These are phyloP conservation scores for Ehretia macrophylla DNA, from an alignment of 257 asterid species.

Conservation along the genomic window DNA sequence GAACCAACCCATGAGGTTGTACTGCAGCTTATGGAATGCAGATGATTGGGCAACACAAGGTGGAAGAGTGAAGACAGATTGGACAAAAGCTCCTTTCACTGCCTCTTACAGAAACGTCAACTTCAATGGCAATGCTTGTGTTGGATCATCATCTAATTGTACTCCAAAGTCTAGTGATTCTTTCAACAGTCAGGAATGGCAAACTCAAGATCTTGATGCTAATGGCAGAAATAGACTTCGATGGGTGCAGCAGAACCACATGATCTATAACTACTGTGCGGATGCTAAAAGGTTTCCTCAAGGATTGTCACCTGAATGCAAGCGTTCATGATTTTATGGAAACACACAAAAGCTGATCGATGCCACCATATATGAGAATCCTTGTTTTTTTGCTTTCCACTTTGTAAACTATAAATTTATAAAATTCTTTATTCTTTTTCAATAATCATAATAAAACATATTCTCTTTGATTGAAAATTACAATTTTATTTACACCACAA, in stretches of 20 bases:
- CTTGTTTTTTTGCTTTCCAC: not conserved
- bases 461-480: too few relatives aligned
- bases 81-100: slow-evolving; percentile 39
- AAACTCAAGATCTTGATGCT: slow-evolving; percentile 23
- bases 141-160: slow-evolving; percentile 8
- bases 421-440: too few relatives aligned
- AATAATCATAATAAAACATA: too few relatives aligned
- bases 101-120: slow-evolving; percentile 29
- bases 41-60: slow-evolving; percentile 44
- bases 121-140: slow-evolving; percentile 32
- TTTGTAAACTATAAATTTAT: too few relatives aligned
- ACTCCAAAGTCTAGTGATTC: not conserved
- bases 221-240: slow-evolving; percentile 32
- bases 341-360: too few relatives aligned
- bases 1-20: slow-evolving; percentile 29
- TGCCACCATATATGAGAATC: not conserved
- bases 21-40: slow-evolving; percentile 29
- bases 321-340: slow-evolving; percentile 31
- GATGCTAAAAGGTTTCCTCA: slow-evolving; percentile 34
- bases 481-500: too few relatives aligned
- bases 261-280: slow-evolving; percentile 44
- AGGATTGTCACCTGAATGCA: slow-evolving; percentile 44
- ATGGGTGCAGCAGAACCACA: slow-evolving; percentile 31
- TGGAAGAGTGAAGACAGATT: slow-evolving; percentile 35
- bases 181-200: slow-evolving; percentile 22